These are phyloP conservation scores for Candida pini DNA, from an alignment of 805 yeast species.

Conservation along the genomic window DNA sequence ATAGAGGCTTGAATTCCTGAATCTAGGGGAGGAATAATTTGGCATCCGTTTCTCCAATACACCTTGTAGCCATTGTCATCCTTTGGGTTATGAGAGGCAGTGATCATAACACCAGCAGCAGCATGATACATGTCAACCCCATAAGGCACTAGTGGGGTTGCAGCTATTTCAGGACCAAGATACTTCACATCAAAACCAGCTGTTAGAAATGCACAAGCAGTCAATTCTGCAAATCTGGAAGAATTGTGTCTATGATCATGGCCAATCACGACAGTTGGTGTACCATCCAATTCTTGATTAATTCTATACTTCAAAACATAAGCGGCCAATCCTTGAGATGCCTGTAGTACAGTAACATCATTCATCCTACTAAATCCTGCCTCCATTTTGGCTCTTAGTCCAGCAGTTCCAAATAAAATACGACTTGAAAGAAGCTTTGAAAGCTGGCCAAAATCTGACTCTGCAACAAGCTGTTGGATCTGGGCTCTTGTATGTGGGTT, in stretches of 20 bases:
- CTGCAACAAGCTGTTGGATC: constrained; percentile 39
- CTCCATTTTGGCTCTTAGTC: constrained; percentile 80
- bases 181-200: constrained; percentile 67
- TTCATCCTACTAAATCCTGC: constrained; percentile 91
- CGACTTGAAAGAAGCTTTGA: constrained; percentile 49
- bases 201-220: constrained; percentile 67
- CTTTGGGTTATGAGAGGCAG: constrained; percentile 85
- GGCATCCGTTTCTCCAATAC: constrained; percentile 91
- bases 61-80: constrained; percentile 92
- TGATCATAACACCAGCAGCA: constrained; percentile 84
- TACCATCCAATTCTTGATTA: constrained; percentile 21
- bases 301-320: constrained; percentile 35
- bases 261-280: constrained; percentile 62
- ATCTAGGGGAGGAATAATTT: constrained; percentile 92
- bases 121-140: constrained; percentile 60
- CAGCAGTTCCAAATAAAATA: constrained; percentile 90
- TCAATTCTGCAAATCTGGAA: constrained; percentile 66
- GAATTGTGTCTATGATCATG: constrained; percentile 91
- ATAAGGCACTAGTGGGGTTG: constrained; percentile 93
- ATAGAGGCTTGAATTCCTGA: constrained; percentile 61
- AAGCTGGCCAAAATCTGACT: constrained; percentile 37
- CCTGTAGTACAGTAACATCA: constrained; percentile 81
- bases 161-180: constrained; percentile 49
- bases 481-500: constrained; percentile 45
- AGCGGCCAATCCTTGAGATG: constrained; percentile 74